Conservation (phyloP, 1,284 basidiomycete species). For the Cystobasidium sp. region DNA sequence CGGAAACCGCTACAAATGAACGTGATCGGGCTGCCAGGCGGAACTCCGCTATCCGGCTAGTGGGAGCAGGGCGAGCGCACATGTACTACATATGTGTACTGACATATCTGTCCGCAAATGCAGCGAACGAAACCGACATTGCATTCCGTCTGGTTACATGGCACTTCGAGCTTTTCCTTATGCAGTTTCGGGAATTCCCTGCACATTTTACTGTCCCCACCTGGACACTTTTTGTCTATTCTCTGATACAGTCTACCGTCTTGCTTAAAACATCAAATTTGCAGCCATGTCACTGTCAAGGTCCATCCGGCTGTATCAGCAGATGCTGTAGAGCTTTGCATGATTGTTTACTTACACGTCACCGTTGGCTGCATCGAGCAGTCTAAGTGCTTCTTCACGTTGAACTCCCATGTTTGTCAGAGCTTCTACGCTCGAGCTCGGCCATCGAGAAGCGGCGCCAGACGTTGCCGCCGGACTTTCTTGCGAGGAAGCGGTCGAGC, state of each 20-base stretch:
- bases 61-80: no score
- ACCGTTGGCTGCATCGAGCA: constrained; percentile 78
- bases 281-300: constrained; percentile 34
- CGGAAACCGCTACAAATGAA: no score
- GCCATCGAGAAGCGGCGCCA: constrained; percentile 47
- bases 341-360: constrained; percentile 59
- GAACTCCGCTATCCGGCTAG: no score
- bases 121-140: no score
- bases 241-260: neutral
- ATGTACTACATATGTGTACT: no score
- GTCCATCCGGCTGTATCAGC: neutral
- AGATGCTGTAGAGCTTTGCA: neutral
- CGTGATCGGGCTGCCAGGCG: no score
- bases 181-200: no score
- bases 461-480: constrained; percentile 10
- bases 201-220: no score
- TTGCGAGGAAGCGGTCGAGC: neutral
- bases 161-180: no score
- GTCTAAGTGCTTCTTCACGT: constrained; percentile 73
- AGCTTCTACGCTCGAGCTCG: constrained; percentile 52
- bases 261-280: constrained; percentile 32
- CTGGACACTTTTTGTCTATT: neutral
- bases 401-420: constrained; percentile 76
- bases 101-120: no score
- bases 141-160: no score